Percentiles rank a stretch among this genome's conserved stretches.
phyloP scores from a whole-genome alignment of 495 filamentous ascomycete genomes.

The Apodospora peruviana region DNA sequence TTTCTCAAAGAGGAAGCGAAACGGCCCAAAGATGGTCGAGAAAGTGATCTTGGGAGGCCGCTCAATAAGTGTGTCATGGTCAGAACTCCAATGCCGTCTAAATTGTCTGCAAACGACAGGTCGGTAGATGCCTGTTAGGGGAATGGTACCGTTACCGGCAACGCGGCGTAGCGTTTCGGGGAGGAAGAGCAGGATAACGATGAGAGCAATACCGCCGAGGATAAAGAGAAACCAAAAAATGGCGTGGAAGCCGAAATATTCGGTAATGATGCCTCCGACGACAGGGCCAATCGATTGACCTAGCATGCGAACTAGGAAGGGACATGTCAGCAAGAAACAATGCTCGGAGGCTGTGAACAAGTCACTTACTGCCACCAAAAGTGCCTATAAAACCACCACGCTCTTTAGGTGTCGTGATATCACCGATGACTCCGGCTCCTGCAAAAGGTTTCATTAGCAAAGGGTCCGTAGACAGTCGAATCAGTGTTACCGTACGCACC shows the following conservation, averaged over 20 bases:
- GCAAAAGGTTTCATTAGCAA: slow-evolving; percentile 1
- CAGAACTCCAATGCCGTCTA: slow-evolving; percentile 25
- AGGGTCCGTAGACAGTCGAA: neutral
- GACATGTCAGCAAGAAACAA: neutral
- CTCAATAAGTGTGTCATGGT: slow-evolving; percentile 9
- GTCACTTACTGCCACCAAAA: slow-evolving; percentile 30
- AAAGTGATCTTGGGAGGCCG: slow-evolving; percentile 40
- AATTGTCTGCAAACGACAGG: slow-evolving; percentile 37
- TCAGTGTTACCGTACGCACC: slow-evolving; percentile 6
- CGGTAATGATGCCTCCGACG: slow-evolving; percentile 56
- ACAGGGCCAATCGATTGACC: slow-evolving; percentile 54
- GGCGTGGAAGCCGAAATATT: slow-evolving; percentile 58
- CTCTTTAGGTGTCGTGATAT: slow-evolving; percentile 45
- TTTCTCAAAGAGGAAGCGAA: slow-evolving; percentile 56
- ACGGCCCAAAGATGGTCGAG: slow-evolving; percentile 44
- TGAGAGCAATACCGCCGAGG: slow-evolving; percentile 33
- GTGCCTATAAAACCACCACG: slow-evolving; percentile 49
- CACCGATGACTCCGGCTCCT: slow-evolving; percentile 48
- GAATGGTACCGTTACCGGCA: slow-evolving; percentile 54
- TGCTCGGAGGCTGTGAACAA: neutral
- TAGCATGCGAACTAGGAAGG: slow-evolving; percentile 31
- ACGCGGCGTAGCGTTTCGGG: slow-evolving; percentile 61
- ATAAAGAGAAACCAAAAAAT: slow-evolving; percentile 67
- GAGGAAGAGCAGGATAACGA: slow-evolving; percentile 41
- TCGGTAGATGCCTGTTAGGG: slow-evolving; percentile 25